Base-by-base conservation (phyloP, 202 grass and related monocot genomes). In the Musa balbisiana region DNA sequence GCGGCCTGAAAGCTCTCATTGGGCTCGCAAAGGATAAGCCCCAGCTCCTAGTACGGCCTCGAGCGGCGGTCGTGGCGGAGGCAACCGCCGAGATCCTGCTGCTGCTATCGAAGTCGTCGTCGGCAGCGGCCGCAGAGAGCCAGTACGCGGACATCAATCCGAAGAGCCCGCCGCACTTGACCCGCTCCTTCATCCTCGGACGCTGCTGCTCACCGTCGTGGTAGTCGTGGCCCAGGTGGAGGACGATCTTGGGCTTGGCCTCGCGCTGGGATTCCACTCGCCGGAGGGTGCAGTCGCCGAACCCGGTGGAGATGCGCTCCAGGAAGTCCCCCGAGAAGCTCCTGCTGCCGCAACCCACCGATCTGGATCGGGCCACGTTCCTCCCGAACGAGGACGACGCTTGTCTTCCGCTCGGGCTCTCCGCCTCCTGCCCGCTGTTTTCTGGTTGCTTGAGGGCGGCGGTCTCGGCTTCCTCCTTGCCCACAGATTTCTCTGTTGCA, bases 291-390 rank as follows among this genome's bases (percentile, higher is more conserved):
- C 92, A 96, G 76, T 96, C 93, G 55, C 92, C 92, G 22, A 96
- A 89, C 24, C 93, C 93, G 1, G 80, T 96, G 53, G 93, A 96
- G 71, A 96, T 82, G 72, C 87, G 87, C 87, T 96, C 93, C 10
- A 96, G 77, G 80, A 96, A 96, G 86, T 92, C 92, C 0, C 90
- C 90, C 0, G 92, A 92, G 85, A 96, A 96, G 83, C 87, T 92
- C 77, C 92, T 84, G 78, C 89, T 92, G 76, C 92, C 92, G 78
- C 92, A 96, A 0, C 92, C 92, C 8, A 96, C 92, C 55, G 92
- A 96, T 80, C 92, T 85, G 1, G 92, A 96, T 33, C 92, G 83
- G 63, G 83, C 90, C 55, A 96, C 92, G 73, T 96, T 96, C 81
- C 92, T 62, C 62, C 87, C 87, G 76, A 96, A 90, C 9, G 87